Evolutionary conservation across 306 rosid species (phyloP).

Genomic region (Castanea sativa): DNA sequence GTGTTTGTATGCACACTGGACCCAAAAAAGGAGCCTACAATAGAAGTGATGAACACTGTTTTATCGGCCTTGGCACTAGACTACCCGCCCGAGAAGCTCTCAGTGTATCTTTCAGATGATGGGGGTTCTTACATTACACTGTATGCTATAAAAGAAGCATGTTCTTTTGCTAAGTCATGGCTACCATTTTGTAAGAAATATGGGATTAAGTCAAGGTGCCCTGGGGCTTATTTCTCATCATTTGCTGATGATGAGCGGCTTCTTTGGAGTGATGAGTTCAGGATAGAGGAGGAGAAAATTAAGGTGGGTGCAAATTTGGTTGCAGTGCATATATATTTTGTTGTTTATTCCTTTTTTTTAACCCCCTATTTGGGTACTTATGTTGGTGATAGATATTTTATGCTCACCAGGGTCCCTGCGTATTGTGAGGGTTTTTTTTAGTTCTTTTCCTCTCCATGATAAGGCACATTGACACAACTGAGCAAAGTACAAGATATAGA

Average conservation of each 20-base stretch:
- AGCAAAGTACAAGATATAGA: no score
- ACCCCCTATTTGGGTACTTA: no score
- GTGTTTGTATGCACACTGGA: conserved; percentile 48
- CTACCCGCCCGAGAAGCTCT: conserved; percentile 36
- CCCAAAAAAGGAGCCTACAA: conserved; percentile 37
- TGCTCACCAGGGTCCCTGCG: no score
- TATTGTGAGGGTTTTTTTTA: no score
- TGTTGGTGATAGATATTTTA: no score
- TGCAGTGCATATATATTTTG: neutral
- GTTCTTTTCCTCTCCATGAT: no score
- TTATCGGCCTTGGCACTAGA: conserved; percentile 41
- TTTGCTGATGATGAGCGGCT: conserved; percentile 8
- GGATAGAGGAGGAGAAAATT: neutral
- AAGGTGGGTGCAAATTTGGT: conserved; percentile 14
- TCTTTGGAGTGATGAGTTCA: conserved; percentile 13
- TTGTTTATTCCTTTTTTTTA: no score
- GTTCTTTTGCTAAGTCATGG: conserved; percentile 36
- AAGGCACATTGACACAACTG: no score
- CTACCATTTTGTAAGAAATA: conserved; percentile 42
- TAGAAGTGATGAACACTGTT: conserved; percentile 40
- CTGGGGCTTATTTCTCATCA: conserved; percentile 34
- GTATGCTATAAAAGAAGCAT: conserved; percentile 29
- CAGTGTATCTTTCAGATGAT: conserved; percentile 50
- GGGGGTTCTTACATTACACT: conserved; percentile 27
- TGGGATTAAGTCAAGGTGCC: conserved; percentile 36